Base-by-base conservation (phyloP, 2,329 filamentous ascomycete genomes). In the Thielaviopsis populi region DNA sequence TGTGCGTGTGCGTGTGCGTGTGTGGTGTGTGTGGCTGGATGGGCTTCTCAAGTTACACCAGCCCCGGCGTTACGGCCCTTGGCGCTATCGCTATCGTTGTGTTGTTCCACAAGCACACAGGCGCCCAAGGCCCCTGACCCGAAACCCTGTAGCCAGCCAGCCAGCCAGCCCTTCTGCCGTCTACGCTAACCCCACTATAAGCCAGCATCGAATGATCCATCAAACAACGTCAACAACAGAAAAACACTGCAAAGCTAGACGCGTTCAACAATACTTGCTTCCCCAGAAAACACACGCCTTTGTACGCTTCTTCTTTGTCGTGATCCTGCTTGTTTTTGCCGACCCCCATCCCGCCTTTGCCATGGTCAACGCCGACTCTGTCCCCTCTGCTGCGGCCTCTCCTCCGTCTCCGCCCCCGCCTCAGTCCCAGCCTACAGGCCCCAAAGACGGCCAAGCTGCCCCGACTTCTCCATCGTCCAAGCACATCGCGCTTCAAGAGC, bases 401-500 rank as follows among this genome's bases (percentile, higher is more conserved):
- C n/a, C 15, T 10, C 7, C 41, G 17, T 37, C 24, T 17, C 15
- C 53, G 41, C 58, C 63, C 8, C 43, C 33, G 48, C 54, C 69
- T 63, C 61, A 63, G 56, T 60, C 69, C 62, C 61, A 63, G 56
- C 59, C 53, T 6, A 19, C 50, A n/a, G 15, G 2, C 15, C 19
- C 48, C 22, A 58, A 33, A 53, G 33, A 40, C 46, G 59, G 43
- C n/a, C 19, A 56, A 30, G 17, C 27, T 15, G 27, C 53, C 15
- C 27, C 27, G 8, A 5, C 27, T 15, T 56, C 27, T 56, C 53
- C 53, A 17, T 7, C 24, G 8, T 33, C 56, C 13, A 63, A 63
- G 37, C 80, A 78, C 69, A 79, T 82, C 70, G 79, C 81, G 66
- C 74, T 81, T 62, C 74, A 75, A 22, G 75, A 79, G 65, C 75